phyloP scores from a whole-genome alignment of 805 yeast species.

The Candida quercuum region DNA sequence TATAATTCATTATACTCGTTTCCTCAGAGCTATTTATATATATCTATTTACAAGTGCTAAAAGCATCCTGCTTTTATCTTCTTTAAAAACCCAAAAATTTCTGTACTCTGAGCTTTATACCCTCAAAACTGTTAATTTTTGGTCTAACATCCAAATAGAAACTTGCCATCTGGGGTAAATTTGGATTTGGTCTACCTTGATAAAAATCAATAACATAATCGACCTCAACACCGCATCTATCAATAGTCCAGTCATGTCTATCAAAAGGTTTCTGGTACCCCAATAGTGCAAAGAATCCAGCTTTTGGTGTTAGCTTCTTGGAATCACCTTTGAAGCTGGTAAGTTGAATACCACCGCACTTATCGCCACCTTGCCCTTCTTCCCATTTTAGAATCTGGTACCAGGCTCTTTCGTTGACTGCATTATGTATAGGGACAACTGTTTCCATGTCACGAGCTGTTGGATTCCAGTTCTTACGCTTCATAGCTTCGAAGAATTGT shows the following conservation, averaged over 20 bases:
- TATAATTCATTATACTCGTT: background rate
- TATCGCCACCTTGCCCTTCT: conserved; percentile 43
- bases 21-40: conserved; percentile 1
- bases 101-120: conserved; percentile 60
- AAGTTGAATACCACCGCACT: conserved; percentile 81
- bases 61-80: background rate
- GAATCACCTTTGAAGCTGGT: conserved; percentile 89
- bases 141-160: conserved; percentile 91
- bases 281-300: conserved; percentile 57
- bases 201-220: conserved; percentile 95
- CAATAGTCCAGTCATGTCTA: conserved; percentile 91
- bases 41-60: background rate
- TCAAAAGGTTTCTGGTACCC: conserved; percentile 86
- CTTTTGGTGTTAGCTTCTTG: conserved; percentile 81
- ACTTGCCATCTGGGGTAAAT: conserved; percentile 43
- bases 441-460: conserved; percentile 77
- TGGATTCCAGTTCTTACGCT: conserved; percentile 85
- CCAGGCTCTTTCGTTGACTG: conserved; percentile 95
- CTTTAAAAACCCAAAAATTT: conserved; percentile 51
- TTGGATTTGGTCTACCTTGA: conserved; percentile 43
- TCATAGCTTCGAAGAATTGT: conserved; percentile 93
- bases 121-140: conserved; percentile 77
- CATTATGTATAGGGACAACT: conserved; percentile 90
- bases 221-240: conserved; percentile 75
- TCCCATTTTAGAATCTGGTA: conserved; percentile 82